phyloP scores from a whole-genome alignment of 306 rosid species.

The Casuarina cunninghamiana region DNA sequence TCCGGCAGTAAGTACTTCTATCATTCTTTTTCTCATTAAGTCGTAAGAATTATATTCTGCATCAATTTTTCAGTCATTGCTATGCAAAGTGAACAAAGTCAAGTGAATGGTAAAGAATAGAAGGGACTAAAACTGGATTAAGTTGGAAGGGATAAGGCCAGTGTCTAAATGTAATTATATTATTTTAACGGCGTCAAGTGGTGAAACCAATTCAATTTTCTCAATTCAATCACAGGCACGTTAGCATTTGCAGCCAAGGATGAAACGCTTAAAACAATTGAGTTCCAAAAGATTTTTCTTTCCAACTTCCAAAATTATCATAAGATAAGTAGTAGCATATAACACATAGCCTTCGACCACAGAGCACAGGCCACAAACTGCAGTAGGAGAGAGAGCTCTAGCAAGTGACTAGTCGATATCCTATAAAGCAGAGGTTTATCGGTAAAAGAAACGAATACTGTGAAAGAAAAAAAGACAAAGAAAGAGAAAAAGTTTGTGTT shows the following conservation, averaged over 20 bases:
- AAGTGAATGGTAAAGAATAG: not conserved
- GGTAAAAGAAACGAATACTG: too few species aligned
- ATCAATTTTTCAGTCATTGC: not conserved
- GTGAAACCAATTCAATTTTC: not conserved
- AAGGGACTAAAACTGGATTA: not conserved
- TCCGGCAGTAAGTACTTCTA: not conserved
- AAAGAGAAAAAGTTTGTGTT: constrained; percentile 1
- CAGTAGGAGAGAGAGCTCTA: too few species aligned
- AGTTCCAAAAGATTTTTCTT: not conserved
- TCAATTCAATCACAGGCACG: not conserved
- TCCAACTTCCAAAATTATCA: not conserved
- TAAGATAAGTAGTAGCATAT: not conserved
- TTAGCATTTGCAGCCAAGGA: not conserved
- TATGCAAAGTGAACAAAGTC: not conserved
- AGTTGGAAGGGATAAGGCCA: not conserved
- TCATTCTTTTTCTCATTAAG: not conserved
- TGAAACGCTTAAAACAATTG: not conserved
- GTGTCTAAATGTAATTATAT: not conserved
- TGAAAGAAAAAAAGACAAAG: too few species aligned
- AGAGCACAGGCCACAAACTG: not conserved
- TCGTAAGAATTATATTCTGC: not conserved
- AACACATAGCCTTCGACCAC: not conserved
- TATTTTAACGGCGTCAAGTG: not conserved
- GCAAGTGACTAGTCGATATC: too few species aligned
- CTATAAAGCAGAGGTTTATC: too few species aligned